Evolutionary conservation across 176 grass and related monocot species (phyloP), one percentile per base, ranked within the genome.

Genomic region (Otatea glauca): DNA sequence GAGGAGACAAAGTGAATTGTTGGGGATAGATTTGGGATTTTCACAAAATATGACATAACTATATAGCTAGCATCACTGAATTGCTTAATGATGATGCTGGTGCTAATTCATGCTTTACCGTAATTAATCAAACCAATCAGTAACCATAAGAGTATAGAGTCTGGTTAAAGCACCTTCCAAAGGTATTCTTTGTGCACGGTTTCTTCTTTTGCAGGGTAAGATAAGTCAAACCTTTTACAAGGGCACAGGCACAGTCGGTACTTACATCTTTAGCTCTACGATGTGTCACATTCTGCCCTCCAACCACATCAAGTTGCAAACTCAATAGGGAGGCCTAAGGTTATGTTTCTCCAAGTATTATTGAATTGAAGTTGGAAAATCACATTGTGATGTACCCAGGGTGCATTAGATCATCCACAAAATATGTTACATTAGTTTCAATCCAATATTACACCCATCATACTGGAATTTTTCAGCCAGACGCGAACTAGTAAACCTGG

Each of bases 331-430:
- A 51, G 4, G 23, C 25, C 32, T 74, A 69, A 70, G 6, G 1
- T 76, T 60, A 13, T 72, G 21, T 68, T 48, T 39, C 55, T 9
- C 18, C 6, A 29, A 9, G 23, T 70, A 75, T 35, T 61, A 18
- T 61, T 75, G 39, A 68, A 32, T 74, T 89, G 42, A 88, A 65
- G 29, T 50, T 80, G 44, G 68, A 81, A 84, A 61, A 80, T n/a
- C 12, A 5, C 23, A 56, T 56, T 25, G 17, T 25, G 44, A 67
- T 75, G 39, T 78, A 65, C 72, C 59, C 15, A 75, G 18, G 1
- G 53, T 50, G 68, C n/a, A 54, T 18, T 80, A 63, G 17, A 17
- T 53, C n/a, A 17, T 38, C 41, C 18, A 29, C 34, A 51, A 59
- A 69, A 23, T 15, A 88, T 74, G 18, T 55, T 45, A 32, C 11